Evolutionary conservation across 192 early-diverging fungal species (phyloP), one percentile per base, ranked within the genome.

Genomic region (Mortierella claussenii): DNA sequence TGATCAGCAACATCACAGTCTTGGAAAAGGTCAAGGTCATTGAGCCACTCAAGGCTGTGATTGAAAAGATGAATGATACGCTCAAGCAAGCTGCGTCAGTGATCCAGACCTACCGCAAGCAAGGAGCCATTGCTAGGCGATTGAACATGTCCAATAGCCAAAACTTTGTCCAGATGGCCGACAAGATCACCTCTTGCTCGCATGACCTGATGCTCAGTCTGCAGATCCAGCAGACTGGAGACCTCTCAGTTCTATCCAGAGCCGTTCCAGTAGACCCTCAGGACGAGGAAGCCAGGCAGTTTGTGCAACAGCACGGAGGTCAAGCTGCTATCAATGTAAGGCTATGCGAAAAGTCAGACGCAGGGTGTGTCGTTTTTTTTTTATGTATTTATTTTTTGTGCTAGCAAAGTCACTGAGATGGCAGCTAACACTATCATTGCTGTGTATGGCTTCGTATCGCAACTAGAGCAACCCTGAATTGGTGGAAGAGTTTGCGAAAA

Each of bases 171-270:
- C 4, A 28, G 8, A 75, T 73, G 57, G 79, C 68, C 1, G 42
- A 49, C 18, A 78, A 54, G 24, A 83, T 87, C 34, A 73, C 78
- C 12, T 45, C 55, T 27, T 68, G 70, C 70, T 70, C 82, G n/a
- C 60, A 69, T 20, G 86, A 87, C 43, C 65, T 87, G 53, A 83
- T 87, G 82, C 49, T 87, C 9, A 82, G 80, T 36, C 34, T 87
- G 33, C 86, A 87, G 52, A 85, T 87, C 33, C 83, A 85, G 49
- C 83, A 85, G 40, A 83, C 86, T 3, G 78, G 73, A 1, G 80
- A 85, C 33, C 48, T 87, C 12, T 69, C 75, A 11, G 79, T 84
- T 20, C 64, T 87, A 6, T 44, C 68, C 13, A 53, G 79, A 36
- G 30, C 55, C 0, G 49, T 84, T 11, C 81, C 78, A 3, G 27